phyloP scores from a whole-genome alignment of 352 stramenopile species.

The Phytophthora rubi region DNA sequence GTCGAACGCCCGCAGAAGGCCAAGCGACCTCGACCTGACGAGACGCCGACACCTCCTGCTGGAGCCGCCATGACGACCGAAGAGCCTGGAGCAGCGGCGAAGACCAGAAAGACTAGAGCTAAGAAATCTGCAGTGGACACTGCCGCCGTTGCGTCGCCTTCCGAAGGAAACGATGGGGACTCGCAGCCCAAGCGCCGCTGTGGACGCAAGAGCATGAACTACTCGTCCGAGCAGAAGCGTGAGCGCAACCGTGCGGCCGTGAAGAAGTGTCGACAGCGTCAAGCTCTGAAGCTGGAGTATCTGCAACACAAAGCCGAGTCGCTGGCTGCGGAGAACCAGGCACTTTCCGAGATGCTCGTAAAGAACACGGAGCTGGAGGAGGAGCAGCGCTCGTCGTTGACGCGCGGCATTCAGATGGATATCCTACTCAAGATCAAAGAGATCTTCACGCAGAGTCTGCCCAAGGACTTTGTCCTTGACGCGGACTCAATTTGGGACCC shows the following conservation, averaged over 20 bases:
- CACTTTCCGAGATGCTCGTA: slow-evolving; percentile 77
- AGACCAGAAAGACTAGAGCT: slow-evolving; percentile 15
- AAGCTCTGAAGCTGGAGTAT: slow-evolving; percentile 85
- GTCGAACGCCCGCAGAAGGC: slow-evolving; percentile 16
- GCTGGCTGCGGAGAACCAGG: slow-evolving; percentile 69
- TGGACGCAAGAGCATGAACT: slow-evolving; percentile 89
- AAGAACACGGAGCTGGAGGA: slow-evolving; percentile 71
- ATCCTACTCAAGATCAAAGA: slow-evolving; percentile 90
- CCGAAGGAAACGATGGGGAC: slow-evolving; percentile 18
- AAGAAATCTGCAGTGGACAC: slow-evolving; percentile 7
- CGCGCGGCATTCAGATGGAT: slow-evolving; percentile 86
- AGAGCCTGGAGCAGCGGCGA: not conserved
- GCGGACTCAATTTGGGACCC: slow-evolving; percentile 87
- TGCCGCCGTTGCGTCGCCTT: not conserved
- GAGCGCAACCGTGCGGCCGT: slow-evolving; percentile 86
- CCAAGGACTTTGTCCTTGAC: slow-evolving; percentile 87
- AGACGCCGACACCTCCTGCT: slow-evolving; percentile 12
- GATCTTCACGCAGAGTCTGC: slow-evolving; percentile 86
- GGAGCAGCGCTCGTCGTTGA: slow-evolving; percentile 65
- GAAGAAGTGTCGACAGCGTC: slow-evolving; percentile 84
- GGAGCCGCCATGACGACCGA: slow-evolving; percentile 13
- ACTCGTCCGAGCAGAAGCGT: slow-evolving; percentile 83
- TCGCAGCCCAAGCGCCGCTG: slow-evolving; percentile 67
- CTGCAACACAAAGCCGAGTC: slow-evolving; percentile 76
- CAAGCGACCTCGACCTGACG: slow-evolving; percentile 20